Evolutionary conservation across 306 rosid genomes (phyloP).

Genomic region (Amphicarpaea edgeworthii): DNA sequence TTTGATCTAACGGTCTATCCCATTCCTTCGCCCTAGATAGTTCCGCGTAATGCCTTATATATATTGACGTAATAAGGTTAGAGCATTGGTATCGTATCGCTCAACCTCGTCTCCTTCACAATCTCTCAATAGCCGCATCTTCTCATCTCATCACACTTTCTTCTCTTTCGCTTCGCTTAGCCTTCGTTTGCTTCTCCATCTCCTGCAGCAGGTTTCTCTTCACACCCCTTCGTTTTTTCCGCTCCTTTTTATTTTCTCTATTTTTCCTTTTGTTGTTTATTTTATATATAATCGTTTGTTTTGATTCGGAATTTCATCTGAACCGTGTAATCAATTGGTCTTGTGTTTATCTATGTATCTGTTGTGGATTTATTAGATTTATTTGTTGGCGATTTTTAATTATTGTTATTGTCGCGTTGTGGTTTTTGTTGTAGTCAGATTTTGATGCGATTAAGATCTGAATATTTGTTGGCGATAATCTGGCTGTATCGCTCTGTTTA

Average conservation of each 20-base stretch:
- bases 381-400: background rate
- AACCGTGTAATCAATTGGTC: background rate
- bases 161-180: background rate
- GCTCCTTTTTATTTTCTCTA: background rate
- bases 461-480: background rate
- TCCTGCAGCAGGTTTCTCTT: constrained; percentile 21
- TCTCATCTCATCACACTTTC: constrained; percentile 10
- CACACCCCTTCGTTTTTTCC: background rate
- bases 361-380: constrained; percentile 26
- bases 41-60: too few species aligned
- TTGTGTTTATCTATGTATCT: background rate
- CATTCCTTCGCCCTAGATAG: too few species aligned
- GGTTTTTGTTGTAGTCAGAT: background rate
- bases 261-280: background rate
- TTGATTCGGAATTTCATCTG: background rate
- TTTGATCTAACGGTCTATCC: too few species aligned
- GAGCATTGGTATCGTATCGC: background rate
- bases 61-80: background rate
- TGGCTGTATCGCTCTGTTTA: background rate
- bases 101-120: background rate
- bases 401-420: background rate
- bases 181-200: constrained; percentile 3
- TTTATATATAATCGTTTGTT: background rate
- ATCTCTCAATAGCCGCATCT: constrained; percentile 17
- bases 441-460: constrained; percentile 37